Percentiles rank a stretch among this genome's conserved stretches.
Conservation (phyloP, 2,329 filamentous ascomycete genomes). For the Aspergillus sp. region DNA sequence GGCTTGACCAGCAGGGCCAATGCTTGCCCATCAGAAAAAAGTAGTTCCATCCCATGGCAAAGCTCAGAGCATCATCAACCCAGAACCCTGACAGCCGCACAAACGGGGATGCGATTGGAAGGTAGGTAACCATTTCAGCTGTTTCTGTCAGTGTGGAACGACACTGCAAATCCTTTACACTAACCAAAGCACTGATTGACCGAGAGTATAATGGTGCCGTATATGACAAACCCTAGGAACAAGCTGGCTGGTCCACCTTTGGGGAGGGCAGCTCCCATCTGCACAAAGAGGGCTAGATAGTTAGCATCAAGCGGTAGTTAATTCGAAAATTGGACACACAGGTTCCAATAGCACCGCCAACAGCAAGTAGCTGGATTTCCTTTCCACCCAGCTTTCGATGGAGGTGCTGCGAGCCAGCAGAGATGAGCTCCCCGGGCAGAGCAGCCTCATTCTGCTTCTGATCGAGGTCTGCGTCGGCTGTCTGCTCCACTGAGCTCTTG, state of each 20-base stretch:
- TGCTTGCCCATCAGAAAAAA: slow-evolving; percentile 25
- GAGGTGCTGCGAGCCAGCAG: slow-evolving; percentile 21
- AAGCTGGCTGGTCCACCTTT: slow-evolving; percentile 37
- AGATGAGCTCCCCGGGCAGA: neutral
- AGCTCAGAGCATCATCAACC: slow-evolving; percentile 31
- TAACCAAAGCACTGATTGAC: slow-evolving; percentile 31
- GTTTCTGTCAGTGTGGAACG: neutral
- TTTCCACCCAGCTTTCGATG: slow-evolving; percentile 33
- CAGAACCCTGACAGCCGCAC: slow-evolving; percentile 26
- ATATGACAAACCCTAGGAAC: slow-evolving; percentile 29
- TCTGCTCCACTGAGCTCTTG: neutral
- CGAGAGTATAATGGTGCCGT: slow-evolving; percentile 28
- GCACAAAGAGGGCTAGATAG: slow-evolving; percentile 24
- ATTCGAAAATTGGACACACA: slow-evolving; percentile 19
- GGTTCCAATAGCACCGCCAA: slow-evolving; percentile 37
- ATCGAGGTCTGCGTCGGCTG: neutral
- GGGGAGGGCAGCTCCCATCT: slow-evolving; percentile 35
- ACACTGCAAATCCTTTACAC: neutral
- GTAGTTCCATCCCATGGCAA: slow-evolving; percentile 32
- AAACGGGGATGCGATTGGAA: slow-evolving; percentile 28
- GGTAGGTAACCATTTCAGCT: slow-evolving; percentile 32
- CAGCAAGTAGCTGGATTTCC: slow-evolving; percentile 36
- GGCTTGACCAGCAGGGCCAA: neutral
- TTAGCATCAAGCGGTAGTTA: neutral
- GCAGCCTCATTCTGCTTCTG: neutral